A percentile compares a stretch with the other conserved stretches of the same genome.
phyloP scores from a whole-genome alignment of 805 yeast genomes.

The Cyberlindnera misumaiensis region DNA sequence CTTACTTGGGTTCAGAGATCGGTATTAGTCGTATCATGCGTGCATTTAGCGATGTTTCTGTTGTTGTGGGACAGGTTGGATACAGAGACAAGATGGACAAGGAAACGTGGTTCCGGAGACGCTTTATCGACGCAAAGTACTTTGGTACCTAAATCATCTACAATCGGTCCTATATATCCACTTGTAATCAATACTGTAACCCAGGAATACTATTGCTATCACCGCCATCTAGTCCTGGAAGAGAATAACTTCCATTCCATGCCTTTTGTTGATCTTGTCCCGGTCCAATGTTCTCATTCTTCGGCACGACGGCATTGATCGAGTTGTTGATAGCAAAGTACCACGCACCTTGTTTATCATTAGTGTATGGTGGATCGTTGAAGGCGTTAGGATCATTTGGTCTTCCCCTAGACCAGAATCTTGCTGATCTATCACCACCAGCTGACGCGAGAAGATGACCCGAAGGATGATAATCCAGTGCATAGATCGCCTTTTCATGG shows the following conservation, averaged over 20 bases:
- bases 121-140: constrained; percentile 71
- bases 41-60: constrained; percentile 57
- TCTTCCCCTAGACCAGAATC: constrained; percentile 92
- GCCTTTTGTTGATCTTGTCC: neutral
- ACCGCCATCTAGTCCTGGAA: constrained; percentile 6
- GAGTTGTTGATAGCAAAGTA: constrained; percentile 35
- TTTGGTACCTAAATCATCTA: constrained; percentile 49
- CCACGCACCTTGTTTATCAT: constrained; percentile 55
- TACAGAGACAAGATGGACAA: constrained; percentile 37
- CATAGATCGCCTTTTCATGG: constrained; percentile 88
- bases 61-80: constrained; percentile 66
- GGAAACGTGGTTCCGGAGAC: constrained; percentile 54
- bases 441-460: constrained; percentile 92
- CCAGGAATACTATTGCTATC: constrained; percentile 8
- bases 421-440: constrained; percentile 84
- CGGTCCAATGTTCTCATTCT: constrained; percentile 24
- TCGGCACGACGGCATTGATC: constrained; percentile 28
- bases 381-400: constrained; percentile 83
- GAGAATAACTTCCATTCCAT: constrained; percentile 1
- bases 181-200: constrained; percentile 5
- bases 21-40: constrained; percentile 67
- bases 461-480: constrained; percentile 86
- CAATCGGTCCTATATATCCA: no score
- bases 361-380: constrained; percentile 74
- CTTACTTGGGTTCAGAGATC: constrained; percentile 70